Conservation (phyloP, 1,139 yeast species). For the Taphrina deformans region DNA sequence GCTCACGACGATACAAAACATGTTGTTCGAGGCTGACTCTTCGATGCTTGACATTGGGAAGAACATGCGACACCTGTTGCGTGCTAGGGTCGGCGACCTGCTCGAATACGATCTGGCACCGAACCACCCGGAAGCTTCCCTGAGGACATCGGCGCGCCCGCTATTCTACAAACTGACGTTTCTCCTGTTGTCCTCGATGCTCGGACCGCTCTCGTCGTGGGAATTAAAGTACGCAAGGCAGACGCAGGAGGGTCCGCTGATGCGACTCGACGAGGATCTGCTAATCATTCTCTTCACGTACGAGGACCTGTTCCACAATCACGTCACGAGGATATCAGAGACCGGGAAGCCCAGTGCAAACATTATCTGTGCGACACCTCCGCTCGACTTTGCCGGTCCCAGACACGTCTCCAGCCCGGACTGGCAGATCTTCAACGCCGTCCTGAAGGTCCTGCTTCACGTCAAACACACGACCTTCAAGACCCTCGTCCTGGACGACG, state of each 20-base stretch:
- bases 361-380: conserved; percentile 5
- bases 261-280: conserved; percentile 1
- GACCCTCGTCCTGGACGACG: conserved; percentile 4
- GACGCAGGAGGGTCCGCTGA: neutral
- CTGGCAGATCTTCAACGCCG: conserved; percentile 7
- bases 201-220: conserved; percentile 8
- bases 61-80: neutral
- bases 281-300: neutral
- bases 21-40: neutral
- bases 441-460: neutral
- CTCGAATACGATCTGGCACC: conserved; percentile 4
- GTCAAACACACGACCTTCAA: conserved; percentile 8
- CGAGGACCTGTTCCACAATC: conserved; percentile 4
- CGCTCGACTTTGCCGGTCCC: neutral
- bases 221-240: neutral
- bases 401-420: conserved; percentile 8
- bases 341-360: conserved; percentile 1
- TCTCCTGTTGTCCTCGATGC: neutral
- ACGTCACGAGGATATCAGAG: neutral
- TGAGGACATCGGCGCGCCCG: conserved; percentile 2
- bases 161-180: neutral
- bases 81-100: neutral
- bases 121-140: neutral
- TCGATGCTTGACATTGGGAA: neutral
- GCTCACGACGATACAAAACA: neutral